phyloP scores from a whole-genome alignment of 2,329 filamentous ascomycete species.

The Ophiostoma ulmi region DNA sequence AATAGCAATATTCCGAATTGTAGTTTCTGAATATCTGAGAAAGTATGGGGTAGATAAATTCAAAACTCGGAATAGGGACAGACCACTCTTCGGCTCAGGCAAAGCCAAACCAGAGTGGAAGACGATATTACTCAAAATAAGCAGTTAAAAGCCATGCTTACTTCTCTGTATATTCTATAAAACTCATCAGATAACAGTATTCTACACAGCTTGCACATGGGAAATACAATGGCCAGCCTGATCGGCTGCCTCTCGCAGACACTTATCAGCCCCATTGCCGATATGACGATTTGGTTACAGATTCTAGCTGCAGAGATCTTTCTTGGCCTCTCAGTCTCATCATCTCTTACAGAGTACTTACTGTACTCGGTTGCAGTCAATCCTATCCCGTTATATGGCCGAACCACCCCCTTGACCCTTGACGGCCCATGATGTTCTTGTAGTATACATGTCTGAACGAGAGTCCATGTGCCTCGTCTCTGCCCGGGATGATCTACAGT shows the following conservation, averaged over 20 bases:
- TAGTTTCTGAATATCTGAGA: neutral
- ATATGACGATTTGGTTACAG: neutral
- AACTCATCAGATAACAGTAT: too few species aligned
- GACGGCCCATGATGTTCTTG: too few species aligned
- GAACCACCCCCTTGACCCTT: slow-evolving; percentile 1
- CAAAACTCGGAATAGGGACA: neutral
- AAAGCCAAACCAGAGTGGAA: neutral
- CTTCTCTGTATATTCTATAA: too few species aligned
- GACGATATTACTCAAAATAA: neutral
- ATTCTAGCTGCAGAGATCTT: neutral
- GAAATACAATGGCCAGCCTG: neutral
- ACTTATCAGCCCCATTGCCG: neutral
- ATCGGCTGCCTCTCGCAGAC: slow-evolving; percentile 1
- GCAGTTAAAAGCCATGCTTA: too few species aligned
- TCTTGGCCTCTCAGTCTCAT: neutral
- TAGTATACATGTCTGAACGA: neutral
- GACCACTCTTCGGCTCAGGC: neutral
- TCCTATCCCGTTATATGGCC: neutral
- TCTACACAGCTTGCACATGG: neutral
- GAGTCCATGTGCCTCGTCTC: slow-evolving; percentile 13
- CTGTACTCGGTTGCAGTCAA: neutral
- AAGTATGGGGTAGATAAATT: neutral
- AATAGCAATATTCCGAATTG: neutral
- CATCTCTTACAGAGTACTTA: neutral
- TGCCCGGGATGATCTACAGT: slow-evolving; percentile 16